Base-by-base conservation (phyloP, 345 rosid species). In the Geranium brycei region DNA sequence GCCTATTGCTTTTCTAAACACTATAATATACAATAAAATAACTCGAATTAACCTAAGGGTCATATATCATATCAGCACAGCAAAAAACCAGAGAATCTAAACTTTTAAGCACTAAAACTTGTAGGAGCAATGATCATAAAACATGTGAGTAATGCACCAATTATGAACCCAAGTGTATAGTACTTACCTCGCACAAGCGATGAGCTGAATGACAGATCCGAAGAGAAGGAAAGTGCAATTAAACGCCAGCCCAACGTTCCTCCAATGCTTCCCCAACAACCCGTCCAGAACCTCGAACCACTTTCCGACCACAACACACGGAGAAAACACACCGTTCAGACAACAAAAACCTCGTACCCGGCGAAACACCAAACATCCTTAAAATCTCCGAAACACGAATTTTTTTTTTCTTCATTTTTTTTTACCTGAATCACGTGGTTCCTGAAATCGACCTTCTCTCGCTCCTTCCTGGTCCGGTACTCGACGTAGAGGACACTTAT, bases 211-310 rank as follows among this genome's bases (percentile, higher is more conserved):
- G 66, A 93, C 99, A 74, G 99, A 93, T 83, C 99, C 99, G 79
- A 93, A 90, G 70, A 93, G 84, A 73, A 93, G 97, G 70, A 93
- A 93, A n/a, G 99, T 93, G 80, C 97, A 93, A 75, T 93, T 90
- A 68, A 93, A 93, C 17, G 96, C 99, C 83, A 93, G 82, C 41
- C 99, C 99, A 77, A 88, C 99, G 74, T 93, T 93, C 80, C 99
- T 90, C 99, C 99, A 93, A 38, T 93, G 83, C 72, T 80, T 93
- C 73, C 99, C 99, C 65, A 93, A 95, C 41, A 93, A 80, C 32
- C 99, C 99, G 78, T 93, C 99, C 66, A 93, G 99, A 77, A 93
- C 99, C 71, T 93, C 99, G 60, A 93, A 93, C 99, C 99, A 93
- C 96, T 5, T 38, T 10, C 15, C 28, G 32, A 17, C 28, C 51